phyloP scores from a whole-genome alignment of 2,329 filamentous ascomycete genomes.

The Colletotrichum spaethianum region DNA sequence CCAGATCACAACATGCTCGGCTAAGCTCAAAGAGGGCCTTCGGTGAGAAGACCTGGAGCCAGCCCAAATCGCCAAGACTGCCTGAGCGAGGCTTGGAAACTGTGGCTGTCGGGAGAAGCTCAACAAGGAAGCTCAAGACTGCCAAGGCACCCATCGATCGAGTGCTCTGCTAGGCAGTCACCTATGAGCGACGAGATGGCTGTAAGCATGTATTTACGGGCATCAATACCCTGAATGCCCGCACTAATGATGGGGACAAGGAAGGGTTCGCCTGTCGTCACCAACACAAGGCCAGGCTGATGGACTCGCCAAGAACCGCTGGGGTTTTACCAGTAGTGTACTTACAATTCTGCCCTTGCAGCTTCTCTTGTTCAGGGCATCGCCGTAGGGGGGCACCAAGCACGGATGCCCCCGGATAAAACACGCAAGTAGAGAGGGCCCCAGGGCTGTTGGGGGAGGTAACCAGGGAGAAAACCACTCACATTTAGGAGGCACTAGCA shows the following conservation, averaged over 20 bases:
- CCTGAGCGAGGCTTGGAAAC: conserved; percentile 3
- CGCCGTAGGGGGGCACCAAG: background rate
- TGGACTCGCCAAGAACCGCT: conserved; percentile 11
- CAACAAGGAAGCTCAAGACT: conserved; percentile 5
- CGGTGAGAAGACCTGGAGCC: conserved; percentile 11
- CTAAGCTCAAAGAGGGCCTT: conserved; percentile 10
- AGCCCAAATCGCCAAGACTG: conserved; percentile 24
- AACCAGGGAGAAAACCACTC: conserved; percentile 16
- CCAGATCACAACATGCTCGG: background rate
- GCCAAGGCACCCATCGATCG: background rate
- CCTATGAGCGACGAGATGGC: background rate
- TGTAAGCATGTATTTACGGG: background rate
- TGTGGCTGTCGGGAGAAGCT: conserved; percentile 3
- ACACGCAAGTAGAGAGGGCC: background rate
- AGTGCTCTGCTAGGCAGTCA: background rate
- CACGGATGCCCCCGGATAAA: conserved; percentile 5
- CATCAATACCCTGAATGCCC: background rate
- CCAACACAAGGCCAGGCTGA: background rate
- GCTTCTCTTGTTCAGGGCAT: background rate
- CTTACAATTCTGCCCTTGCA: conserved; percentile 14
- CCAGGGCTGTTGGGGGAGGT: background rate
- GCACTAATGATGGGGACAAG: conserved; percentile 4
- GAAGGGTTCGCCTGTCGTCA: background rate
- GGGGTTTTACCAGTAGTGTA: conserved; percentile 18
- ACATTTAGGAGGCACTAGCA: conserved; percentile 3